Conservation (phyloP, 2,329 filamentous ascomycete species). For the Pleurostoma richardsiae region DNA sequence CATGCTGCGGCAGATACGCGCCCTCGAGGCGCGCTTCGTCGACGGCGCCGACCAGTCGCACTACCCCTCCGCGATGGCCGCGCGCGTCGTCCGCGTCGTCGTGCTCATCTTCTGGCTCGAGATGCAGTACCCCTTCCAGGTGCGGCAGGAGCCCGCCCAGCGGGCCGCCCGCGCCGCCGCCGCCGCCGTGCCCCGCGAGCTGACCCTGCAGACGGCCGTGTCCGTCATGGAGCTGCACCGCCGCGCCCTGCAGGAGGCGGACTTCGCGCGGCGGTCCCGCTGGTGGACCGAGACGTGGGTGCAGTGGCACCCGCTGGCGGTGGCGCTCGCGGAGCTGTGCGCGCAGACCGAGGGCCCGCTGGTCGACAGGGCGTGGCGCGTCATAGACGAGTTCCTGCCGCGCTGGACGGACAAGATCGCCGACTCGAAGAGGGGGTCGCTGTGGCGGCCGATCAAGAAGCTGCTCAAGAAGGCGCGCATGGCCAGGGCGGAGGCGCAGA, state of each 20-base stretch:
- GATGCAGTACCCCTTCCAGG: slow-evolving; percentile 38
- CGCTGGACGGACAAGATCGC: slow-evolving; percentile 39
- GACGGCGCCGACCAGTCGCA: slow-evolving; percentile 24
- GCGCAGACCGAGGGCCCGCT: slow-evolving; percentile 37
- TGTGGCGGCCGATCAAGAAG: slow-evolving; percentile 51
- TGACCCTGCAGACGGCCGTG: slow-evolving; percentile 40
- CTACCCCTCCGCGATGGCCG: slow-evolving; percentile 28
- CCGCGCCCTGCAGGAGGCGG: slow-evolving; percentile 21
- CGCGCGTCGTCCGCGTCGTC: slow-evolving; percentile 32
- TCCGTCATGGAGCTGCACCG: slow-evolving; percentile 37
- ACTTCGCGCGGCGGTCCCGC: slow-evolving; percentile 29
- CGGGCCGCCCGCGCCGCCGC: slow-evolving; percentile 12
- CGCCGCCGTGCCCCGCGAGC: slow-evolving; percentile 26
- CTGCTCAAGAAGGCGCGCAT: slow-evolving; percentile 43
- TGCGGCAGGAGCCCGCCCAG: slow-evolving; percentile 11
- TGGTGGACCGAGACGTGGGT: slow-evolving; percentile 48
- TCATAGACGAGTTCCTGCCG: slow-evolving; percentile 39
- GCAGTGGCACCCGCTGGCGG: slow-evolving; percentile 50
- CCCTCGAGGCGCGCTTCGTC: slow-evolving; percentile 33
- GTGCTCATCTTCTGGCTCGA: slow-evolving; percentile 42
- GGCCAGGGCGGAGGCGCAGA: slow-evolving; percentile 25
- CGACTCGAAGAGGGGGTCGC: slow-evolving; percentile 40
- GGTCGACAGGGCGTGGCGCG: slow-evolving; percentile 43
- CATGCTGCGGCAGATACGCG: slow-evolving; percentile 30
- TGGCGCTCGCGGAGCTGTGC: slow-evolving; percentile 47